Conservation (phyloP, 768 basidiomycete genomes). For the Termitomyces sp. region DNA sequence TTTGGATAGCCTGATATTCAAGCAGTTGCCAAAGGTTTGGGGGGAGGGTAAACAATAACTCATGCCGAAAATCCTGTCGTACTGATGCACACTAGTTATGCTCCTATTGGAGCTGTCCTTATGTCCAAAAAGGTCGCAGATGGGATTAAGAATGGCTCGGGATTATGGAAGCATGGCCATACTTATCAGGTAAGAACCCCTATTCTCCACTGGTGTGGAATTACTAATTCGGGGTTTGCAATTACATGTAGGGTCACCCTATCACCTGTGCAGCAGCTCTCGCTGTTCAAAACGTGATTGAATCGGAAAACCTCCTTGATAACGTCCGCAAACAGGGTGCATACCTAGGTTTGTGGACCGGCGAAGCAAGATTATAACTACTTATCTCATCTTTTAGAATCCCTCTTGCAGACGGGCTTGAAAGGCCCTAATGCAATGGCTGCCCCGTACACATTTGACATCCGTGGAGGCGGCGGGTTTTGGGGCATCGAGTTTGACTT, state of each 20-base stretch:
- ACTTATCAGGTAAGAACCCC: constrained; percentile 60
- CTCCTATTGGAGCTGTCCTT: constrained; percentile 76
- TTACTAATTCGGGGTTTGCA: neutral
- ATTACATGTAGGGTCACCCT: constrained; percentile 55
- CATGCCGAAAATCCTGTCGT: neutral
- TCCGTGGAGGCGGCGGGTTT: constrained; percentile 80
- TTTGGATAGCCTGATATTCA: constrained; percentile 58
- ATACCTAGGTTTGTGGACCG: constrained; percentile 37
- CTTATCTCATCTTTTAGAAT: constrained; percentile 19
- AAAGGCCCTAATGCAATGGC: constrained; percentile 48
- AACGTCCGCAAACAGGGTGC: constrained; percentile 56
- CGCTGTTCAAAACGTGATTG: constrained; percentile 73
- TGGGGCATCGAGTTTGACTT: constrained; percentile 85
- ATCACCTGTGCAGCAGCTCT: constrained; percentile 73
- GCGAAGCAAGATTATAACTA: neutral
- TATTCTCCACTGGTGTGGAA: neutral
- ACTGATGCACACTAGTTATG: constrained; percentile 48
- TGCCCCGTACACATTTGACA: constrained; percentile 67
- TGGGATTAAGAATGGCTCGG: constrained; percentile 62
- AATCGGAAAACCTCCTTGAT: constrained; percentile 62
- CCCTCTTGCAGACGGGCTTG: constrained; percentile 50
- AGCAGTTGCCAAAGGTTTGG: constrained; percentile 85
- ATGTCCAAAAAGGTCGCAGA: constrained; percentile 66
- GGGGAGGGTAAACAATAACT: constrained; percentile 60
- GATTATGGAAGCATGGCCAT: constrained; percentile 80